Evolutionary conservation across 148 eudicot species (phyloP).

Genomic region (Camellia japonica): DNA sequence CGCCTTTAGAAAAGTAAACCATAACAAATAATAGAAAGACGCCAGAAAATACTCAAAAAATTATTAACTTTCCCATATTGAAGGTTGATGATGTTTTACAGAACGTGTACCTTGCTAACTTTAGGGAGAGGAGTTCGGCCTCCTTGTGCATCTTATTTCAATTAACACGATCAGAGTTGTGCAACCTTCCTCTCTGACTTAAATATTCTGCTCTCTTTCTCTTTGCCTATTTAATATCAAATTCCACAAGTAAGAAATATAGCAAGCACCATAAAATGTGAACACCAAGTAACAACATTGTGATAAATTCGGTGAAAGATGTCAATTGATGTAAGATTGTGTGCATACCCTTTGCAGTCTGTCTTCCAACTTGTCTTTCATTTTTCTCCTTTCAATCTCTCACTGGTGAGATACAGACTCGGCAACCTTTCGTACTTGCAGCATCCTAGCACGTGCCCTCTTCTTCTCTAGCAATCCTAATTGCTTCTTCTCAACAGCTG

Average conservation of each 20-base stretch:
- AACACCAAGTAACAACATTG: not conserved
- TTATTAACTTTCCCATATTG: not conserved
- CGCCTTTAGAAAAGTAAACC: not conserved
- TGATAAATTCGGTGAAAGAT: no score
- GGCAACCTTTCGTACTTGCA: constrained; percentile 71
- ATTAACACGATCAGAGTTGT: constrained; percentile 27
- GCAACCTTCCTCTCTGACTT: constrained; percentile 54
- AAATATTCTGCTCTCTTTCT: constrained; percentile 81
- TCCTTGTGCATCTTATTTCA: constrained; percentile 43
- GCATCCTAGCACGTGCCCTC: constrained; percentile 71
- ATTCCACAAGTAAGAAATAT: constrained; percentile 4
- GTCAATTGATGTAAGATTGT: no score
- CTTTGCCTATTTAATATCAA: constrained; percentile 57
- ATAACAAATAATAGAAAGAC: not conserved
- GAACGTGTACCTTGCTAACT: constrained; percentile 50
- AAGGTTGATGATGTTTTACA: not conserved
- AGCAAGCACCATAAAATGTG: not conserved
- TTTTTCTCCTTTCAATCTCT: constrained; percentile 73
- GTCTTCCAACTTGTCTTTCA: constrained; percentile 71
- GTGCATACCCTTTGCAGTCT: constrained; percentile 65
- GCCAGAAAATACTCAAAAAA: not conserved
- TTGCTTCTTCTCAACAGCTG: constrained; percentile 87
- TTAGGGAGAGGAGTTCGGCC: constrained; percentile 62
- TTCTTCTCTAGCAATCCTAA: constrained; percentile 73
- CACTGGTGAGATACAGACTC: constrained; percentile 57